Evolutionary conservation across 2,329 filamentous ascomycete genomes (phyloP).

Genomic region (Fusarium multiceps): DNA sequence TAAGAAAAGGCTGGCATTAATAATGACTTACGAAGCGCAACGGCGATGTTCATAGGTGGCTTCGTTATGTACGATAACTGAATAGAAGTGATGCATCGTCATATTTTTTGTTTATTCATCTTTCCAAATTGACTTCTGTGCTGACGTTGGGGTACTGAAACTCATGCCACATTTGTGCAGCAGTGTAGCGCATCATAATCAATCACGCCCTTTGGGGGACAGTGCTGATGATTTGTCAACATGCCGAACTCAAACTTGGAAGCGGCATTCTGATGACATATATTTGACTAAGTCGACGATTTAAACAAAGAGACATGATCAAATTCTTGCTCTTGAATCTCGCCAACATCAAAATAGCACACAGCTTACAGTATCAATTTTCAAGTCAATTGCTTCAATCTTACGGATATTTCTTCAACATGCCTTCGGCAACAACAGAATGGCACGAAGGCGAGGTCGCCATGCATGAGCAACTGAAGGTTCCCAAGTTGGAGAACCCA

Average conservation of each 20-base stretch:
- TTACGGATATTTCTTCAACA: slow-evolving; percentile 25
- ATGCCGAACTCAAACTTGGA: not conserved
- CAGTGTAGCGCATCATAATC: slow-evolving; percentile 4
- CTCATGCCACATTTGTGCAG: slow-evolving; percentile 13
- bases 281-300: slow-evolving; percentile 3
- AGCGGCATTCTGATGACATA: slow-evolving; percentile 20
- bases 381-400: slow-evolving; percentile 2
- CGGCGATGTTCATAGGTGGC: not conserved
- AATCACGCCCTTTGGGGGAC: slow-evolving; percentile 30
- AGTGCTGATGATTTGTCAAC: slow-evolving; percentile 28
- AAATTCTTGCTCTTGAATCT: slow-evolving; percentile 9
- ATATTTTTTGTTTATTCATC: not conserved
- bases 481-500: slow-evolving; percentile 71
- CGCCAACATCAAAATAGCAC: slow-evolving; percentile 3
- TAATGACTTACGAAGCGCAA: slow-evolving; percentile 33
- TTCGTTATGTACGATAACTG: slow-evolving; percentile 5
- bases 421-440: slow-evolving; percentile 46
- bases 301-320: not conserved
- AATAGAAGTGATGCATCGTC: slow-evolving; percentile 1
- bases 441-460: slow-evolving; percentile 76
- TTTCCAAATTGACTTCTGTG: not conserved
- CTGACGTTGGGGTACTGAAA: not conserved
- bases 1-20: slow-evolving; percentile 10
- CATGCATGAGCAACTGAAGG: slow-evolving; percentile 71
- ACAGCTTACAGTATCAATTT: slow-evolving; percentile 16